A percentile compares a stretch with the other conserved stretches of the same genome.
Evolutionary conservation across 148 eudicot species (phyloP).

Genomic region (Diospyros kaki): DNA sequence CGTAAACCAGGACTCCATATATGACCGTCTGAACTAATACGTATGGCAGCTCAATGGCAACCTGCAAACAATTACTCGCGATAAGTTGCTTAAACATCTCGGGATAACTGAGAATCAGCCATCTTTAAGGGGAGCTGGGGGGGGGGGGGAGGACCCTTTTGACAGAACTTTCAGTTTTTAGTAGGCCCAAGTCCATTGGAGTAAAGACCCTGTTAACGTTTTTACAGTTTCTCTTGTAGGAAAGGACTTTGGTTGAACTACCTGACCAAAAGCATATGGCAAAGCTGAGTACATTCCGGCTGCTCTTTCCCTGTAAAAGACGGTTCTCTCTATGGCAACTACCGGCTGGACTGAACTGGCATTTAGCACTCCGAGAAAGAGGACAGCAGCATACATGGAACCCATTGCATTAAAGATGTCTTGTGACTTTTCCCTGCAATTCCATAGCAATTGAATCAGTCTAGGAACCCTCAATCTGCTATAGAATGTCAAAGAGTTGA

Average conservation of each 20-base stretch:
- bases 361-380: constrained; percentile 58
- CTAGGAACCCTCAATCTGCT: background rate
- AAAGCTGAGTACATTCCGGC: constrained; percentile 81
- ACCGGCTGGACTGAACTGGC: constrained; percentile 62
- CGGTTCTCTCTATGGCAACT: constrained; percentile 60
- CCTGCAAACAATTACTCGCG: constrained; percentile 31
- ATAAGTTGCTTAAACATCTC: background rate
- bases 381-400: constrained; percentile 57
- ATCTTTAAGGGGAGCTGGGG: no score
- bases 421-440: constrained; percentile 25
- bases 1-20: constrained; percentile 53
- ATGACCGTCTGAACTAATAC: constrained; percentile 35
- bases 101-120: no score
- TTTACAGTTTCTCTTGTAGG: no score
- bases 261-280: constrained; percentile 66
- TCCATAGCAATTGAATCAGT: background rate
- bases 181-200: background rate
- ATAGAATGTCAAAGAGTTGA: background rate
- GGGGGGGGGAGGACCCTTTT: background rate
- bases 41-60: constrained; percentile 64
- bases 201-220: background rate
- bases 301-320: constrained; percentile 75
- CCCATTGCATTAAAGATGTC: constrained; percentile 71
- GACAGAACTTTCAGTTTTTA: background rate
- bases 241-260: background rate